These are phyloP conservation scores for Fusarium guadeloupense DNA, from an alignment of 2,329 filamentous ascomycete species.

Conservation along the genomic window DNA sequence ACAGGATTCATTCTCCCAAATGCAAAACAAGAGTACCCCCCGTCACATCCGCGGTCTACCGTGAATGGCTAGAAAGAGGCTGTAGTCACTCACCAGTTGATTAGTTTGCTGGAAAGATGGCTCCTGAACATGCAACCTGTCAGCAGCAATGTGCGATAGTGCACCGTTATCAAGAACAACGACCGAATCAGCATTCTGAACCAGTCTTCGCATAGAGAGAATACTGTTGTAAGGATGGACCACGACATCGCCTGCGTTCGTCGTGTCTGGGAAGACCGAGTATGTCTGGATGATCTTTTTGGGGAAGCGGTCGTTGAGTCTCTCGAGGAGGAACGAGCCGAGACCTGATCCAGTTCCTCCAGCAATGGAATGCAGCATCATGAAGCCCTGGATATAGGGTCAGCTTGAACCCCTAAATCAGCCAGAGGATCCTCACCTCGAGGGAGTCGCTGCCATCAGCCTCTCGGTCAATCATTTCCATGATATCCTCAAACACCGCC, in stretches of 20 bases:
- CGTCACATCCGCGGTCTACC: neutral
- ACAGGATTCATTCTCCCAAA: neutral
- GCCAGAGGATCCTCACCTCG: slow-evolving; percentile 61
- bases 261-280: slow-evolving; percentile 96
- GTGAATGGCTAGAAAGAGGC: too few relatives aligned
- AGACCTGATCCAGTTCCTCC: slow-evolving; percentile 96
- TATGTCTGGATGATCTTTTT: slow-evolving; percentile 99
- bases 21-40: neutral
- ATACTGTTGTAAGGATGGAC: slow-evolving; percentile 99
- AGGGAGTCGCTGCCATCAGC: slow-evolving; percentile 97
- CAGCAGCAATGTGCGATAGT: slow-evolving; percentile 90
- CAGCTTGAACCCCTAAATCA: neutral
- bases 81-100: slow-evolving; percentile 72
- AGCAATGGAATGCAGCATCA: slow-evolving; percentile 98
- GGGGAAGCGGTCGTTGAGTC: slow-evolving; percentile 95
- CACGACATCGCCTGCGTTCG: slow-evolving; percentile 86
- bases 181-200: slow-evolving; percentile 96
- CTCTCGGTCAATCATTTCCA: slow-evolving; percentile 99
- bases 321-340: slow-evolving; percentile 92
- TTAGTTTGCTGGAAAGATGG: slow-evolving; percentile 98
- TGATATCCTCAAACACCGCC: slow-evolving; percentile 91
- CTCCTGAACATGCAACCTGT: slow-evolving; percentile 92
- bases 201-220: slow-evolving; percentile 87
- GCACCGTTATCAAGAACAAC: slow-evolving; percentile 97
- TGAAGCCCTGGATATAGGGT: slow-evolving; percentile 75